Evolutionary conservation across 176 grass and related monocot species (phyloP), one percentile per base, ranked within the genome.

Genomic region (Oryza punctata): DNA sequence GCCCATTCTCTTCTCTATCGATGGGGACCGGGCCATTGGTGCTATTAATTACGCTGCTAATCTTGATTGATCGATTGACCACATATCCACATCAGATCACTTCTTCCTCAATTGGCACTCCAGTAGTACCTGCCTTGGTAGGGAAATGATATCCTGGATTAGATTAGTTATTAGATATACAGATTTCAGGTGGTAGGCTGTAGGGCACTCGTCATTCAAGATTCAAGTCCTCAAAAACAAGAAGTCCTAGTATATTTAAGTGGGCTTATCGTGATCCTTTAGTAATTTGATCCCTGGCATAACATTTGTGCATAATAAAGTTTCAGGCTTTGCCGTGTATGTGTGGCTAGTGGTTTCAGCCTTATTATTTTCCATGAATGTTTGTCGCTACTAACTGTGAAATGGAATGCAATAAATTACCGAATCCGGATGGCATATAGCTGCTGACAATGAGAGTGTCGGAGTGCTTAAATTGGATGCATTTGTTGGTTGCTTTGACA

Each of bases 1-100:
- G 29, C 10, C 73, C 29, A 47, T 77, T 40, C 21, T 28, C 54
- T 63, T 78, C 63, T 69, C 60, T 60, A 63, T 63, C 35, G 64
- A 64, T 43, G 72, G 21, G 75, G 72, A 24, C 41, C 16, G 65
- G 21, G 46, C 6, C 19, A 28, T 75, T 68, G 60, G 37, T n/a
- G n/a, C 23, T 78, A 52, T 65, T 50, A 5, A 72, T 74, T 57
- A 6, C 1, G 19, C 24, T 66, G 19, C 61, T 28, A 76, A 16
- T 38, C 13, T 82, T n/a, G 40, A 49, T 44, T 46, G 27, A 35
- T 83, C 10, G 25, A 54, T 24, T 54, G 38, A 40, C 7, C 59
- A 59, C 37, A 29, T 13, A 5, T 35, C 33, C 16, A 27, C 70
- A 14, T 21, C 74, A 5, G 47, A 60, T 79, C 21, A 30, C 3